phyloP scores from a whole-genome alignment of 2,329 filamentous ascomycete species.

The Aschersonia sp. region DNA sequence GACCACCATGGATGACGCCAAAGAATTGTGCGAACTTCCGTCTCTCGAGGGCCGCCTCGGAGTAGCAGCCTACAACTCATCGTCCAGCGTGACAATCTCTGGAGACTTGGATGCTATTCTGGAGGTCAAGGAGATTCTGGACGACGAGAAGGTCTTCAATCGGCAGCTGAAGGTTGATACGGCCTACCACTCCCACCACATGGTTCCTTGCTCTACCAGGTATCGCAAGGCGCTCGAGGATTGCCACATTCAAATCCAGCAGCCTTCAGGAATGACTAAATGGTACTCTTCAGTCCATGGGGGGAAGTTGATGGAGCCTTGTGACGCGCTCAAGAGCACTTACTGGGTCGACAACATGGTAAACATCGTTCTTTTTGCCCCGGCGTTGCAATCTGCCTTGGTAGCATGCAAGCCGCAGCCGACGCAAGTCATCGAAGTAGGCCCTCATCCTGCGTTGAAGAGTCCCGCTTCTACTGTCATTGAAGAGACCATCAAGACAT shows the following conservation, averaged over 20 bases:
- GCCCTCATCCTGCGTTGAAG: slow-evolving; percentile 24
- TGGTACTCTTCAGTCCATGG: neutral
- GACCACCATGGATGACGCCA: slow-evolving; percentile 1
- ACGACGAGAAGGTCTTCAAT: slow-evolving; percentile 11
- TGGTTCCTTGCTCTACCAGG: slow-evolving; percentile 9
- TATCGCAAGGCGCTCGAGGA: slow-evolving; percentile 3
- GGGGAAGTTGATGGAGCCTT: neutral
- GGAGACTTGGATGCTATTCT: slow-evolving; percentile 16
- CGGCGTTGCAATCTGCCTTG: slow-evolving; percentile 1
- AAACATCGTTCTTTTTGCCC: slow-evolving; percentile 10
- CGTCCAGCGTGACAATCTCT: slow-evolving; percentile 12
- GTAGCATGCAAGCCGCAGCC: neutral
- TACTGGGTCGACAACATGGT: slow-evolving; percentile 7
- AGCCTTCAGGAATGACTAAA: neutral
- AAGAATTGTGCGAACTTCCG: neutral
- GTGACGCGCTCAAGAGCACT: neutral
- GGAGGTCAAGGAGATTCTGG: slow-evolving; percentile 7
- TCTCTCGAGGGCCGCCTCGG: slow-evolving; percentile 6
- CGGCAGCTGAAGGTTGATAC: slow-evolving; percentile 19
- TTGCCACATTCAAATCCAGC: neutral
- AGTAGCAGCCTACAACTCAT: slow-evolving; percentile 12
- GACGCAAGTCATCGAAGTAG: slow-evolving; percentile 15
- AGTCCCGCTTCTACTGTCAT: slow-evolving; percentile 20
- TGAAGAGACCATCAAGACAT: neutral
- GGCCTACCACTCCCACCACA: slow-evolving; percentile 27